phyloP scores from a whole-genome alignment of 2,329 filamentous ascomycete genomes.

The Stemphylium lycopersici region DNA sequence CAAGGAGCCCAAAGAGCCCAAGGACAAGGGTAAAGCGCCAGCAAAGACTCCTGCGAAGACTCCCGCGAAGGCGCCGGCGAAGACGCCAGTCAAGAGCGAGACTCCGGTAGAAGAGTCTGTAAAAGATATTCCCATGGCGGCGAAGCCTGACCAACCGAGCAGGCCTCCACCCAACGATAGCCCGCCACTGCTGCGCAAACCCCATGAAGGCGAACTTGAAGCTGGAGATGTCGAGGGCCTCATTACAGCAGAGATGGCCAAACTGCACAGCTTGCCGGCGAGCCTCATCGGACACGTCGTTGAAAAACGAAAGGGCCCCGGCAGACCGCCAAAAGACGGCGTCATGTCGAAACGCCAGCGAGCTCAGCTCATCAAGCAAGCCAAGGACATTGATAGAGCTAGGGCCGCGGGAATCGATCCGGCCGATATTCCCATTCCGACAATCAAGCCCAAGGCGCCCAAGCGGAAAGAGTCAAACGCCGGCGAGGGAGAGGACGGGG shows the following conservation, averaged over 20 bases:
- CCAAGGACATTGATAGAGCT: constrained; percentile 55
- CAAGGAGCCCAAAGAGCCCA: constrained; percentile 26
- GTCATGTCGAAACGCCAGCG: constrained; percentile 82
- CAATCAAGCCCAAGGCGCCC: constrained; percentile 43
- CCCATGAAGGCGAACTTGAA: constrained; percentile 40
- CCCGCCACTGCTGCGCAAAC: constrained; percentile 35
- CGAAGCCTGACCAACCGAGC: constrained; percentile 31
- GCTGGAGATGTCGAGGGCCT: constrained; percentile 41
- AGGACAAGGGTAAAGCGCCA: constrained; percentile 32
- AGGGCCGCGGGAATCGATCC: constrained; percentile 48
- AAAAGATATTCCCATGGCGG: constrained; percentile 33
- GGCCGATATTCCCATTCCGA: constrained; percentile 41
- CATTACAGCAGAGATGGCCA: constrained; percentile 47
- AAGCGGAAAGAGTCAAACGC: constrained; percentile 48
- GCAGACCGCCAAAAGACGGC: constrained; percentile 81
- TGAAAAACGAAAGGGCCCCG: constrained; percentile 73
- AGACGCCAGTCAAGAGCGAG: constrained; percentile 37
- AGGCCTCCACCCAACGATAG: constrained; percentile 37
- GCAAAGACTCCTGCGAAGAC: constrained; percentile 32
- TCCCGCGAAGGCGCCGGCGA: constrained; percentile 32
- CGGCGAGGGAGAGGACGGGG: constrained; percentile 44
- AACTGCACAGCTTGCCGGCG: constrained; percentile 49
- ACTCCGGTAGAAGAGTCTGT: constrained; percentile 31
- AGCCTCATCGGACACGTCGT: constrained; percentile 54
- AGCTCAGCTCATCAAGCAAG: constrained; percentile 66